Evolutionary conservation across 2,329 filamentous ascomycete genomes (phyloP).

Genomic region (Aspergillus niger): DNA sequence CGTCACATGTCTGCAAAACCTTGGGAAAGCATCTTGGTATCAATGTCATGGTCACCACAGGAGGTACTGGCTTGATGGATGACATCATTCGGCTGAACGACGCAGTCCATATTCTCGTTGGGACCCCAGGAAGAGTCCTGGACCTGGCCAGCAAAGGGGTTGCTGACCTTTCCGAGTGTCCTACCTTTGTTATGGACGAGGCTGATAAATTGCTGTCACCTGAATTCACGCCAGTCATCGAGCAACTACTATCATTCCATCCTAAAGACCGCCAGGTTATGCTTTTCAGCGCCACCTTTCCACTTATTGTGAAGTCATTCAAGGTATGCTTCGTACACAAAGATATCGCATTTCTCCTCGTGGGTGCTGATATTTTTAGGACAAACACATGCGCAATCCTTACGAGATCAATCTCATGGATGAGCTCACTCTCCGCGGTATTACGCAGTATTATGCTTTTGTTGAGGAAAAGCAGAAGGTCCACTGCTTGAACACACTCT

Average conservation of each 20-base stretch:
- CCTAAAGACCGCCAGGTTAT: conserved; percentile 98
- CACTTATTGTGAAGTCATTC: conserved; percentile 94
- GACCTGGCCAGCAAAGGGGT: conserved; percentile 96
- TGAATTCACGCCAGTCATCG: conserved; percentile 96
- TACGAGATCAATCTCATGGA: conserved; percentile 99
- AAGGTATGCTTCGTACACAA: conserved; percentile 51
- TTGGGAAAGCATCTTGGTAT: conserved; percentile 94
- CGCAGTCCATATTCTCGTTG: conserved; percentile 94
- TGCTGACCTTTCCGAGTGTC: conserved; percentile 91
- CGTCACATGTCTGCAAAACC: conserved; percentile 98
- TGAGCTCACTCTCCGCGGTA: conserved; percentile 94
- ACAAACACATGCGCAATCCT: conserved; percentile 94
- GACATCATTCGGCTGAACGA: conserved; percentile 95
- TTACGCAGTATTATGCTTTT: conserved; percentile 98
- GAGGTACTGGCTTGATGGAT: conserved; percentile 90
- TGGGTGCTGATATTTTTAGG: conserved; percentile 46
- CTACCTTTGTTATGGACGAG: conserved; percentile 99
- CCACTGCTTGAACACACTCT: conserved; percentile 96
- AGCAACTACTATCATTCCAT: conserved; percentile 92
- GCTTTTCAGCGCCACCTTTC: conserved; percentile 98
- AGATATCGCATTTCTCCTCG: background rate
- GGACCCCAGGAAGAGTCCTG: conserved; percentile 92
- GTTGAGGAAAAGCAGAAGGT: conserved; percentile 99
- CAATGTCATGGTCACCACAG: conserved; percentile 99
- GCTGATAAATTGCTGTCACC: conserved; percentile 95